These are phyloP conservation scores for Kuraishia ogatae DNA, from an alignment of 805 yeast species.

Conservation along the genomic window DNA sequence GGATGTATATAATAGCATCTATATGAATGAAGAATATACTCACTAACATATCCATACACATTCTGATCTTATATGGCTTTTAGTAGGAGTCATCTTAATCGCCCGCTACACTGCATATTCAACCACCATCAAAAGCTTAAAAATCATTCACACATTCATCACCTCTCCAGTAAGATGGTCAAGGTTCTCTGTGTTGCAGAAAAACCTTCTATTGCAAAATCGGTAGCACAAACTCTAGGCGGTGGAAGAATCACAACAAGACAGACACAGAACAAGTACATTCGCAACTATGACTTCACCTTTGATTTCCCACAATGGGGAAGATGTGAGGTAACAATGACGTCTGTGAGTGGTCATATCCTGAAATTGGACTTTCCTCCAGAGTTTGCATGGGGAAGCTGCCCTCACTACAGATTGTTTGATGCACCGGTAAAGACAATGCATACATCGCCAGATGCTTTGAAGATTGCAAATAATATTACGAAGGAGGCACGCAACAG, in stretches of 20 bases:
- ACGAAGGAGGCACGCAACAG: slow-evolving; percentile 51
- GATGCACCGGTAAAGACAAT: slow-evolving; percentile 53
- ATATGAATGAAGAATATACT: too few species aligned
- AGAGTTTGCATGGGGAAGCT: slow-evolving; percentile 55
- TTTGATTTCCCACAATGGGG: slow-evolving; percentile 59
- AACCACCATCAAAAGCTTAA: too few species aligned
- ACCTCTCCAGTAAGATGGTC: slow-evolving; percentile 29
- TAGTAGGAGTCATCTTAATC: too few species aligned
- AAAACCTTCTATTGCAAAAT: slow-evolving; percentile 89
- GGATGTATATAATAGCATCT: too few species aligned
- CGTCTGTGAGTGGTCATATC: slow-evolving; percentile 87
- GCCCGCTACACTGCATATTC: too few species aligned
- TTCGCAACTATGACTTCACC: slow-evolving; percentile 71
- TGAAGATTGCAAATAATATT: slow-evolving; percentile 53
- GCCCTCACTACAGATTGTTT: slow-evolving; percentile 57
- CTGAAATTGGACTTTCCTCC: slow-evolving; percentile 56
- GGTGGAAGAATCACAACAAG: slow-evolving; percentile 54
- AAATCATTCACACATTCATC: not conserved
- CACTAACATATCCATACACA: too few species aligned
- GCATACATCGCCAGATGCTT: slow-evolving; percentile 27
- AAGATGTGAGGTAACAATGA: slow-evolving; percentile 75
- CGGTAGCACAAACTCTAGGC: slow-evolving; percentile 65
- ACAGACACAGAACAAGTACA: slow-evolving; percentile 47
- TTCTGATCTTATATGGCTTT: too few species aligned
- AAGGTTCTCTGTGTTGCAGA: slow-evolving; percentile 91